These are phyloP conservation scores for Boletus barrowsii DNA, from an alignment of 768 basidiomycete genomes.

Conservation along the genomic window DNA sequence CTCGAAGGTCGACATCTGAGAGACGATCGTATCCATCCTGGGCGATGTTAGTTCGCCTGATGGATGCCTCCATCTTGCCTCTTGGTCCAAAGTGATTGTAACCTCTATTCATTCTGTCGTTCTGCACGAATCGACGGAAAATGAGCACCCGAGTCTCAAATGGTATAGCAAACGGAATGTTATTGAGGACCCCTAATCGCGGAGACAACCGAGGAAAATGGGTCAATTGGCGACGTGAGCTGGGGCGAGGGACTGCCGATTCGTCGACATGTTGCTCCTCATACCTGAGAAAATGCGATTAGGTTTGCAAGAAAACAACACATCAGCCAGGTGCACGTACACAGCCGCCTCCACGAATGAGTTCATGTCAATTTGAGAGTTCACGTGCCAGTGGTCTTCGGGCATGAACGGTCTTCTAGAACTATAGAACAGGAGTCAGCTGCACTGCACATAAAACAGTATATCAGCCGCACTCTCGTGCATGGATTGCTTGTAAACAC, in stretches of 20 bases:
- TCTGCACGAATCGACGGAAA: constrained; percentile 78
- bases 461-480: constrained; percentile 68
- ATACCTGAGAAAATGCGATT: constrained; percentile 36
- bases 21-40: constrained; percentile 91
- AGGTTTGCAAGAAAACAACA: not conserved
- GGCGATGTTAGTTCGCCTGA: constrained; percentile 70
- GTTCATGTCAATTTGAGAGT: constrained; percentile 52
- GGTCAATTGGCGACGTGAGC: constrained; percentile 68
- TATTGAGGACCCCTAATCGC: constrained; percentile 86
- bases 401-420: constrained; percentile 84
- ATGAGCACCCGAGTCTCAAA: constrained; percentile 90
- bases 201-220: constrained; percentile 59
- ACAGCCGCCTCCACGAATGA: constrained; percentile 87
- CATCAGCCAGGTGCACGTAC: constrained; percentile 38
- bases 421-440: constrained; percentile 40
- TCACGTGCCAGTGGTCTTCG: constrained; percentile 80
- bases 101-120: constrained; percentile 43
- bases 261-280: constrained; percentile 60
- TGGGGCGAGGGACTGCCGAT: constrained; percentile 23
- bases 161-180: constrained; percentile 93
- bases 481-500: constrained; percentile 79
- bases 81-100: constrained; percentile 15
- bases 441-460: not conserved
- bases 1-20: constrained; percentile 73
- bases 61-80: constrained; percentile 26